phyloP scores from a whole-genome alignment of 257 asterid species.

The Solanum gandarillasii region DNA sequence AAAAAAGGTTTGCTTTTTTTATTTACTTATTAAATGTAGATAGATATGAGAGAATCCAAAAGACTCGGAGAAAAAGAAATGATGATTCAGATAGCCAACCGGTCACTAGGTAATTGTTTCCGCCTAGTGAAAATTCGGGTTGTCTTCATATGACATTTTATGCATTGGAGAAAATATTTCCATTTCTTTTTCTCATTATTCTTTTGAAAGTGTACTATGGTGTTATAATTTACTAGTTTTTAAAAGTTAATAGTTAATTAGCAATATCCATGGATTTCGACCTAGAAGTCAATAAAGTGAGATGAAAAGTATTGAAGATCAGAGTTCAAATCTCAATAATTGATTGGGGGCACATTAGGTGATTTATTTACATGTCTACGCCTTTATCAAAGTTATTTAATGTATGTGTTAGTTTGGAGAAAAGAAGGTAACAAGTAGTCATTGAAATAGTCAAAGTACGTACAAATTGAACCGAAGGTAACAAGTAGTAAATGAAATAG shows the following conservation, averaged over 20 bases:
- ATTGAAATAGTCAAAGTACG: not conserved
- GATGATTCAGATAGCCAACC: constrained; percentile 30
- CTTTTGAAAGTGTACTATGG: not conserved
- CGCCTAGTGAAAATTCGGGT: constrained; percentile 6
- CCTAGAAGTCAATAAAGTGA: not conserved
- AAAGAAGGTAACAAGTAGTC: not conserved
- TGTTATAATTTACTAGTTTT: not conserved
- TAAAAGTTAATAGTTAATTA: not conserved
- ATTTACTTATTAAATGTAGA: not conserved
- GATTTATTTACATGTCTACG: not conserved
- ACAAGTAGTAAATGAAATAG: not conserved
- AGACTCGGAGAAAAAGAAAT: not conserved
- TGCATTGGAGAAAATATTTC: constrained; percentile 1
- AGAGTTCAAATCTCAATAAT: not conserved
- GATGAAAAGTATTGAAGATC: not conserved
- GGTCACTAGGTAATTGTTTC: constrained; percentile 15
- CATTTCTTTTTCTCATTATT: not conserved
- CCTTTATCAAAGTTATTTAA: not conserved
- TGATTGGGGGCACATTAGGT: accelerated
- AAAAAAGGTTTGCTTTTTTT: not conserved
- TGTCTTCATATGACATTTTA: constrained; percentile 5
- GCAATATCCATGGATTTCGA: too few relatives aligned
- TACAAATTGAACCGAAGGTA: not conserved
- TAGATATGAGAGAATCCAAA: not conserved
- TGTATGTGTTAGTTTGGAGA: not conserved